Evolutionary conservation across 495 filamentous ascomycete species (phyloP).

Genomic region (Penicillium dipodomyicola): DNA sequence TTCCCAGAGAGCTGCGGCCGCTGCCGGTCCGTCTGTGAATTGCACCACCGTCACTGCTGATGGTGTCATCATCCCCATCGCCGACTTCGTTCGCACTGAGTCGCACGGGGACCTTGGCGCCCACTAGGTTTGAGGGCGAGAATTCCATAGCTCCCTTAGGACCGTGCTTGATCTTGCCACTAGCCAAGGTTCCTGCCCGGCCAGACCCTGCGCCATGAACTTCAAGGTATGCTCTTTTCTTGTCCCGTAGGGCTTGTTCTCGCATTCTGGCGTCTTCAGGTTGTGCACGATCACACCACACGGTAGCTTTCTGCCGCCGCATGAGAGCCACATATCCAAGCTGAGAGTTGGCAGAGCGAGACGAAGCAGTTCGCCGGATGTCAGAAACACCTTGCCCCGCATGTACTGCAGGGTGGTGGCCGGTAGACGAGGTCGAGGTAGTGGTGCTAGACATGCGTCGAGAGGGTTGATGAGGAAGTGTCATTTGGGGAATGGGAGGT

Average conservation of each 20-base stretch:
- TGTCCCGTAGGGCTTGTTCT: slow-evolving; percentile 77
- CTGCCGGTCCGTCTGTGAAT: slow-evolving; percentile 75
- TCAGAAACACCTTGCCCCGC: slow-evolving; percentile 51
- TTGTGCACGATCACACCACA: slow-evolving; percentile 96
- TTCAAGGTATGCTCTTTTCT: slow-evolving; percentile 78
- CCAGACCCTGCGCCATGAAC: slow-evolving; percentile 58
- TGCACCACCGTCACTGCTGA: slow-evolving; percentile 47
- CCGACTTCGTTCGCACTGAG: slow-evolving; percentile 93
- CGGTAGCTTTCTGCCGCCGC: slow-evolving; percentile 93
- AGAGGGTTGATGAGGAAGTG: slow-evolving; percentile 39
- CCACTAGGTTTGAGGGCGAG: slow-evolving; percentile 67
- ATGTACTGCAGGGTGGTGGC: slow-evolving; percentile 43
- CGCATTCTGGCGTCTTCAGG: slow-evolving; percentile 82
- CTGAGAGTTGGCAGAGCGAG: slow-evolving; percentile 54
- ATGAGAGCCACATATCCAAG: slow-evolving; percentile 89
- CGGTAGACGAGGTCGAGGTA: slow-evolving; percentile 60
- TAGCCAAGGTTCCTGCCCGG: slow-evolving; percentile 57
- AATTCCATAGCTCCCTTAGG: slow-evolving; percentile 69
- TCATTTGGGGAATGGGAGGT: slow-evolving; percentile 28
- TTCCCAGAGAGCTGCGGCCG: slow-evolving; percentile 74
- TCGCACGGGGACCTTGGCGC: slow-evolving; percentile 81
- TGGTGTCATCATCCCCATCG: slow-evolving; percentile 71
- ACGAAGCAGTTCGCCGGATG: slow-evolving; percentile 74
- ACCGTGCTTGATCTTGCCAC: slow-evolving; percentile 79
- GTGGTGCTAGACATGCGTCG: slow-evolving; percentile 73